phyloP scores from a whole-genome alignment of 441 rosid species.

The Corymbia citriodora region DNA sequence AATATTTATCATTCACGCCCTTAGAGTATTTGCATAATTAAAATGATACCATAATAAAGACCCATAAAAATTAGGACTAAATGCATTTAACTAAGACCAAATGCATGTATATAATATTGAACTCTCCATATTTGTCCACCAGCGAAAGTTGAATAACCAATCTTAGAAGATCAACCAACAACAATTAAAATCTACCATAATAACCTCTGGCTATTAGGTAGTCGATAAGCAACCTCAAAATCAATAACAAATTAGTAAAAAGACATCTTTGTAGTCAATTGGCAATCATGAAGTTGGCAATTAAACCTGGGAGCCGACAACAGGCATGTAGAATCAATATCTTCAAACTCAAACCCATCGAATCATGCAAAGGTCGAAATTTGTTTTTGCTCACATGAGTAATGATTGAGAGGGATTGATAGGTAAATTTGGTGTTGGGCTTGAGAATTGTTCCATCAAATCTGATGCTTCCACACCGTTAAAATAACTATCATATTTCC shows the following conservation, averaged over 20 bases:
- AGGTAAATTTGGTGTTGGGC: neutral
- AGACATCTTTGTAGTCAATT: neutral
- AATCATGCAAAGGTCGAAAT: neutral
- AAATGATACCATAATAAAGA: neutral
- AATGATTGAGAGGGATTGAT: neutral
- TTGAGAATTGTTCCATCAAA: neutral
- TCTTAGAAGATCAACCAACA: neutral
- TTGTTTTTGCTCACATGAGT: neutral
- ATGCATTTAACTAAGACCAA: neutral
- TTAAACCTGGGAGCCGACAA: neutral
- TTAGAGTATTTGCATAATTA: neutral
- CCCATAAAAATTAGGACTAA: neutral
- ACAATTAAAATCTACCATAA: neutral
- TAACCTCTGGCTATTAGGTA: neutral
- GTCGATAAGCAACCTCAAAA: neutral
- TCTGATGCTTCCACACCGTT: accelerated
- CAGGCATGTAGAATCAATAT: neutral
- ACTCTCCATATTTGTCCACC: neutral
- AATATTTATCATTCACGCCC: neutral
- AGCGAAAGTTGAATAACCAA: neutral
- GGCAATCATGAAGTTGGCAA: neutral
- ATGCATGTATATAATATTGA: neutral
- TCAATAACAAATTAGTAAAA: neutral
- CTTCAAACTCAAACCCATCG: neutral
- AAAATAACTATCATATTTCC: neutral